Evolutionary conservation across 257 asterid species (phyloP), one percentile per base, ranked within the genome.

Genomic region (Haberlea rhodopensis): DNA sequence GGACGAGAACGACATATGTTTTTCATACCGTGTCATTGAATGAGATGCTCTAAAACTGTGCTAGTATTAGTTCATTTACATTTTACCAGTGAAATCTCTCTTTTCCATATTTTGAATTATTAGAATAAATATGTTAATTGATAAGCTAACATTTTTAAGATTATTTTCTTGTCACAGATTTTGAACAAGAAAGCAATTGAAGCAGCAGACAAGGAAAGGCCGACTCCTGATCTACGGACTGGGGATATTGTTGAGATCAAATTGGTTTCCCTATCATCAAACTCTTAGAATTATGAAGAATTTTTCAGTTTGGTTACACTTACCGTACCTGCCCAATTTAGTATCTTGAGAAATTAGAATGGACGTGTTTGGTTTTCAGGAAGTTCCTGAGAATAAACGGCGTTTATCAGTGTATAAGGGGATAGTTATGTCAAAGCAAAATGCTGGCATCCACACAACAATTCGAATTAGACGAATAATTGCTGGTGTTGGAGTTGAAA

Each of bases 401-500:
- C 74, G 98, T 63, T 69, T 91, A 72, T 85, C 96, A 40, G 71
- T 82, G 20, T 89, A 91, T 72, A 91, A 91, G 76, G 98, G 98
- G 57, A 91, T 89, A 79, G 80, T 91, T 67, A 89, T 91, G 10
- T 82, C 95, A 0, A 89, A 72, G 80, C 97, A 89, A 76, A 91
- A 91, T 83, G 98, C 96, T 67, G 98, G 98, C 56, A 82, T 91
- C 67, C 98, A 91, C 84, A 87, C 98, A 3, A 91, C 98, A 13
- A 89, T 91, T 59, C 91, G 96, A 60, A 81, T 87, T 56, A 79
- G 98, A 73, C 82, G 98, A 71, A 78, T 89, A 25, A 82, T 91
- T 75, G 96, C 98, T 13, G 98, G 97, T 64, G 75, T 87, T 70
- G 98, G 98, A 40, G 97, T 91, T 69, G 98, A 91, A 81, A 91